Percentiles rank a stretch among this genome's conserved stretches.
phyloP scores from a whole-genome alignment of 1,139 yeast species.

The Wickerhamomyces sp. region DNA sequence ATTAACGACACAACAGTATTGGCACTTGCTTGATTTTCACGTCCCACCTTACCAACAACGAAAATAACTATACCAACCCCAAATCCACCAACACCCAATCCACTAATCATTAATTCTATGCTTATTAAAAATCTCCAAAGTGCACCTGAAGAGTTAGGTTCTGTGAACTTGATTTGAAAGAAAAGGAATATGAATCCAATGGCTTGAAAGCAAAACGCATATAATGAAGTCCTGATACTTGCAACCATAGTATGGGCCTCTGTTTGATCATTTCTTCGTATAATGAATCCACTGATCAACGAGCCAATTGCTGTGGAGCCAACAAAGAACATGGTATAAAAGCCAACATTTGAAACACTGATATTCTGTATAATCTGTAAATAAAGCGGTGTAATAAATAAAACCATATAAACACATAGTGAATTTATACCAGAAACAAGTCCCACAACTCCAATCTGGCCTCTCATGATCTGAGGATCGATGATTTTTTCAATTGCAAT shows the following conservation, averaged over 20 bases:
- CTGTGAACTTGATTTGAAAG: constrained; percentile 12
- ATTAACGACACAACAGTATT: constrained; percentile 26
- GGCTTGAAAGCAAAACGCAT: constrained; percentile 23
- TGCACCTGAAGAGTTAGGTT: constrained; percentile 4
- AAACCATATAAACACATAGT: constrained; percentile 39
- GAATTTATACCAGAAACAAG: constrained; percentile 51
- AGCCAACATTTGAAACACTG: constrained; percentile 49
- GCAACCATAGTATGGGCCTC: constrained; percentile 18
- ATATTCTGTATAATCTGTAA: constrained; percentile 47
- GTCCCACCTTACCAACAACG: constrained; percentile 39
- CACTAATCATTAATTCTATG: constrained; percentile 26
- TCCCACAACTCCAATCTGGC: constrained; percentile 46
- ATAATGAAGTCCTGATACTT: constrained; percentile 16
- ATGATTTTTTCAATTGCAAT: constrained; percentile 51
- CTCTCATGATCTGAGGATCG: constrained; percentile 45
- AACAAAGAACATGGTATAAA: constrained; percentile 43
- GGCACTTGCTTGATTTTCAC: constrained; percentile 34
- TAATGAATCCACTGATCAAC: constrained; percentile 47
- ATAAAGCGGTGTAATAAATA: constrained; percentile 52
- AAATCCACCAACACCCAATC: constrained; percentile 41
- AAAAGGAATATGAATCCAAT: constrained; percentile 23
- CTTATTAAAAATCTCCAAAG: constrained; percentile 11
- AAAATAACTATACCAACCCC: constrained; percentile 39
- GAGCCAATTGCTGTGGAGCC: constrained; percentile 53
- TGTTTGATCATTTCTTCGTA: constrained; percentile 25